These are phyloP conservation scores for Oldenlandia corymbosa DNA, from an alignment of 257 asterid genomes.

Conservation along the genomic window DNA sequence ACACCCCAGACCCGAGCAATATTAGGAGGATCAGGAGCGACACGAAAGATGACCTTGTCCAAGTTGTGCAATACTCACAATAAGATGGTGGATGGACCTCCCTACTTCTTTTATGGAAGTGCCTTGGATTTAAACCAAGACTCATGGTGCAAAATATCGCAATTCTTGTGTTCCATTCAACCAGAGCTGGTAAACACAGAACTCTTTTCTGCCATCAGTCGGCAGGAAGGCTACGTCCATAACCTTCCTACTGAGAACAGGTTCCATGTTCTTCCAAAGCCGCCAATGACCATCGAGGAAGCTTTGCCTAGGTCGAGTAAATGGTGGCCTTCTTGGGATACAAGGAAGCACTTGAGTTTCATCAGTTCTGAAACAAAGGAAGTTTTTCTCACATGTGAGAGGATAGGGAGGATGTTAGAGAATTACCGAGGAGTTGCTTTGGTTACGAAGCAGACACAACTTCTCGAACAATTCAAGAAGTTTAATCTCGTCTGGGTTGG, in stretches of 20 bases:
- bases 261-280: conserved; percentile 52
- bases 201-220: conserved; percentile 55
- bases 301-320: conserved; percentile 47
- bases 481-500: conserved; percentile 74
- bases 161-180: conserved; percentile 56
- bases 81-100: conserved; percentile 51
- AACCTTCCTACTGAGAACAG: conserved; percentile 69
- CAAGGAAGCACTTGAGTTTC: conserved; percentile 51
- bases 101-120: conserved; percentile 74
- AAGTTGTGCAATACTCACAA: conserved; percentile 41
- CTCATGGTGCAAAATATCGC: conserved; percentile 74
- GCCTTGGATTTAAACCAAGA: conserved; percentile 39
- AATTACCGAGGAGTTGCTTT: conserved; percentile 46
- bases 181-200: conserved; percentile 63
- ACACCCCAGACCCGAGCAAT: conserved; percentile 32
- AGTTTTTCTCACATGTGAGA: conserved; percentile 47
- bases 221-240: conserved; percentile 81
- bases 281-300: conserved; percentile 66
- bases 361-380: conserved; percentile 39
- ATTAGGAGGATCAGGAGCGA: too few species aligned
- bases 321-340: conserved; percentile 96
- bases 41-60: conserved; percentile 32
- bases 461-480: conserved; percentile 47
- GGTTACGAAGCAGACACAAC: conserved; percentile 41
- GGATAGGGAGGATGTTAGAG: conserved; percentile 40